Conservation (phyloP, 768 basidiomycete genomes). For the Amanita molliuscula region DNA sequence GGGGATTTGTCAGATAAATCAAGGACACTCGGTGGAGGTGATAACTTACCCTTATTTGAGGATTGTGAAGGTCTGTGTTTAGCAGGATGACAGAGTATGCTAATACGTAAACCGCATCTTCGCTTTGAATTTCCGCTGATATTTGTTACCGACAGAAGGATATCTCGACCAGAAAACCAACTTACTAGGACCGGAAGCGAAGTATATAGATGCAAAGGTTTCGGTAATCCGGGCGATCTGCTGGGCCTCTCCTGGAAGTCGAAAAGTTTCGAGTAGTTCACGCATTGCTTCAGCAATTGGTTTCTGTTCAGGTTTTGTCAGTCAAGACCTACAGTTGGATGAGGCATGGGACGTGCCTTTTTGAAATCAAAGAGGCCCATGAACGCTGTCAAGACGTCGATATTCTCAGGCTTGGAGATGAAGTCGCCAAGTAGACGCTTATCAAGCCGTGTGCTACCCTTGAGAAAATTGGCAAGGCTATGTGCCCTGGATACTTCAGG, state of each 20-base stretch:
- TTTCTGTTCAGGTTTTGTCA: conserved; percentile 46
- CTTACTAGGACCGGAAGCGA: conserved; percentile 73
- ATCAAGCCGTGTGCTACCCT: conserved; percentile 75
- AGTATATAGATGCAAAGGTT: conserved; percentile 87
- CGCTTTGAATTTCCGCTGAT: conserved; percentile 72
- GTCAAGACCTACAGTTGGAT: not conserved
- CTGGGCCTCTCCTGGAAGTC: conserved; percentile 90
- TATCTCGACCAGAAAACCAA: conserved; percentile 5
- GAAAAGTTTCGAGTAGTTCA: conserved; percentile 86
- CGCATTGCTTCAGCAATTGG: conserved; percentile 92
- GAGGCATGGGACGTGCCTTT: conserved; percentile 39
- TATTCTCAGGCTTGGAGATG: conserved; percentile 80
- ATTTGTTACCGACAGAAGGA: conserved; percentile 6
- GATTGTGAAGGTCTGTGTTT: conserved; percentile 95
- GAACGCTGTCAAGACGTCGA: conserved; percentile 79
- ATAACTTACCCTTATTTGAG: conserved; percentile 69
- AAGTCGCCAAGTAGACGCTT: conserved; percentile 92
- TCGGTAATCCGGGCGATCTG: conserved; percentile 93
- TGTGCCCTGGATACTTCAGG: conserved; percentile 43
- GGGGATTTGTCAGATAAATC: not conserved
- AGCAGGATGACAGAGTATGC: conserved; percentile 97
- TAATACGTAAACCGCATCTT: conserved; percentile 91
- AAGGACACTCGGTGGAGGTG: conserved; percentile 3
- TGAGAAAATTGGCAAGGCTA: conserved; percentile 80
- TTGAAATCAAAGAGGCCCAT: conserved; percentile 85